Percentiles rank a stretch among this genome's conserved stretches.
These are phyloP conservation scores for Neurospora sublineolata DNA, from an alignment of 495 filamentous ascomycete genomes.

Conservation along the genomic window DNA sequence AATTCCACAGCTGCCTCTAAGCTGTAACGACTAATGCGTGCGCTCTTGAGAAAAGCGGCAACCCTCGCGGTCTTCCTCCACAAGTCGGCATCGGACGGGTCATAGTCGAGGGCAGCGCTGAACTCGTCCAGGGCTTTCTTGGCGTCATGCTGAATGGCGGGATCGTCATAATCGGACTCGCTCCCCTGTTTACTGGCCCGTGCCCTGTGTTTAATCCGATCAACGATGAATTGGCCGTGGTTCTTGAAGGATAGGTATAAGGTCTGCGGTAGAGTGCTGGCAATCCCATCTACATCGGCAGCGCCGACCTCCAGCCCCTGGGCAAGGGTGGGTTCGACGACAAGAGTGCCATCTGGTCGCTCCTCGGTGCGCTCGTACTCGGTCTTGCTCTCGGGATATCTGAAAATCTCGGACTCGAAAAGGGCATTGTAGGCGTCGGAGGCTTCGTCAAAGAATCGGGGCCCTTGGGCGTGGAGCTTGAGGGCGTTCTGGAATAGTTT, in stretches of 20 bases:
- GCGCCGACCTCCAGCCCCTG: slow-evolving; percentile 30
- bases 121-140: slow-evolving; percentile 50
- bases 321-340: slow-evolving; percentile 26
- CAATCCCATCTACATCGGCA: slow-evolving; percentile 51
- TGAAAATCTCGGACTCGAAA: slow-evolving; percentile 88
- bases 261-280: slow-evolving; percentile 74
- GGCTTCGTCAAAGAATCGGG: slow-evolving; percentile 61
- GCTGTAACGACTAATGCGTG: slow-evolving; percentile 71
- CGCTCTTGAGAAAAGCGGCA: slow-evolving; percentile 61
- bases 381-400: slow-evolving; percentile 70
- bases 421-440: slow-evolving; percentile 72
- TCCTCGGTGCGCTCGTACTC: slow-evolving; percentile 59
- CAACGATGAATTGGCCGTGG: slow-evolving; percentile 77
- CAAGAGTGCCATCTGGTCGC: slow-evolving; percentile 40
- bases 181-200: slow-evolving; percentile 27
- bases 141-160: slow-evolving; percentile 29
- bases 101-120: slow-evolving; percentile 66
- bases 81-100: slow-evolving; percentile 87
- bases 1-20: slow-evolving; percentile 83
- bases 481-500: slow-evolving; percentile 90
- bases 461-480: slow-evolving; percentile 83
- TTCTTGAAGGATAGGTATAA: slow-evolving; percentile 93
- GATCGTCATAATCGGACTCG: slow-evolving; percentile 25
- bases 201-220: slow-evolving; percentile 44
- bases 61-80: slow-evolving; percentile 81